These are phyloP conservation scores for Schwanniomyces polymorphus DNA, from an alignment of 805 yeast genomes.

Conservation along the genomic window DNA sequence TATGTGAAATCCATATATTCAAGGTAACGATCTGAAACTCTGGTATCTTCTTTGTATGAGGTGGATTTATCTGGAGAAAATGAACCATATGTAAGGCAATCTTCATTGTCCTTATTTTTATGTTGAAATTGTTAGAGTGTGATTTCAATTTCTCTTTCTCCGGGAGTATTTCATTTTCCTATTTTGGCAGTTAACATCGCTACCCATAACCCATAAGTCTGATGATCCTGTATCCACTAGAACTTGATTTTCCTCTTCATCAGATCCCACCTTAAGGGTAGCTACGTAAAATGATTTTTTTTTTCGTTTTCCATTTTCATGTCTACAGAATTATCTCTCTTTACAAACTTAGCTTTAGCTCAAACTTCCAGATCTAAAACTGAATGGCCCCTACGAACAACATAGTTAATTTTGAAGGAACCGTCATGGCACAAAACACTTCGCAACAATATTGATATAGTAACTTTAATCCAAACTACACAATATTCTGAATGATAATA, in stretches of 20 bases:
- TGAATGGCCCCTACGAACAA: constrained; percentile 16
- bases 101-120: constrained; percentile 5
- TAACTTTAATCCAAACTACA: neutral
- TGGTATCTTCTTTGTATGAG: constrained; percentile 26
- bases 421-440: neutral
- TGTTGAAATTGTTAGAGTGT: constrained; percentile 18
- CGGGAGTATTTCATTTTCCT: neutral
- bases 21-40: constrained; percentile 31
- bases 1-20: constrained; percentile 49
- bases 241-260: constrained; percentile 17
- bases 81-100: constrained; percentile 40
- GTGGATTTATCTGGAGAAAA: constrained; percentile 31
- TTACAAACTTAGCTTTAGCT: constrained; percentile 3
- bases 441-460: neutral
- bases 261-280: constrained; percentile 18
- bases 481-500: neutral
- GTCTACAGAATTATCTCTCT: constrained; percentile 6
- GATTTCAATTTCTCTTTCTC: neutral
- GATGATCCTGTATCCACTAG: constrained; percentile 35
- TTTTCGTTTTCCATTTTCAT: constrained; percentile 8
- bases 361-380: constrained; percentile 5
- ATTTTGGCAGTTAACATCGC: constrained; percentile 14
- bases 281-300: constrained; percentile 14
- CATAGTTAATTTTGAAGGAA: constrained; percentile 15
- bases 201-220: constrained; percentile 26